Evolutionary conservation across 2,329 filamentous ascomycete genomes (phyloP).

Genomic region (Penicillium crustosum): DNA sequence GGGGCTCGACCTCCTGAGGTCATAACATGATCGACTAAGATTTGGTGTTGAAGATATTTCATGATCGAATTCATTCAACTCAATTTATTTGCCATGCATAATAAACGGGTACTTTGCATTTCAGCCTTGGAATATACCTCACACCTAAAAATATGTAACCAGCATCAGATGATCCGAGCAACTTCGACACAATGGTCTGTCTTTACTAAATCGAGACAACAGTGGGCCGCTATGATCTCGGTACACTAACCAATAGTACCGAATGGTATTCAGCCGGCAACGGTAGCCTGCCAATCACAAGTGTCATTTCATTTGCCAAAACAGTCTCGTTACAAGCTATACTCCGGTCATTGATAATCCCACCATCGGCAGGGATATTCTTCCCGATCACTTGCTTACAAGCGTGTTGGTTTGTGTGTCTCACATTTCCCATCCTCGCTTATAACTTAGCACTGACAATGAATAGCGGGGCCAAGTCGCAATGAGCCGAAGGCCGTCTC

Average conservation of each 20-base stretch:
- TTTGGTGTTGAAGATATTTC: background rate
- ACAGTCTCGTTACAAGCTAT: background rate
- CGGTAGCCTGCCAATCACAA: background rate
- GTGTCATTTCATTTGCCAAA: background rate
- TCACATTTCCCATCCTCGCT: background rate
- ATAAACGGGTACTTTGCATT: background rate
- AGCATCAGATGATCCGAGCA: background rate
- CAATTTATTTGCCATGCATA: background rate
- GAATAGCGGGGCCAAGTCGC: conserved; percentile 3
- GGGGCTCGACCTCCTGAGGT: background rate
- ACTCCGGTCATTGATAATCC: background rate
- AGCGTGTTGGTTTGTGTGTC: conserved; percentile 1
- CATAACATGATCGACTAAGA: background rate
- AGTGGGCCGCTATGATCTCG: background rate
- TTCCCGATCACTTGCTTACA: background rate
- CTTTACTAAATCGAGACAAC: background rate
- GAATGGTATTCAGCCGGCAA: background rate
- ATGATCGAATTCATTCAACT: background rate
- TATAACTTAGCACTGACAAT: background rate
- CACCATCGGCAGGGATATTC: background rate
- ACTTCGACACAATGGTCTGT: background rate
- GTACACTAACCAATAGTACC: background rate
- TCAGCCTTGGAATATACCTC: background rate
- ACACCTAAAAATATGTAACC: background rate
- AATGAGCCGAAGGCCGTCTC: conserved; percentile 6